Evolutionary conservation across 2,329 filamentous ascomycete genomes (phyloP), one percentile per base, ranked within the genome.

Genomic region (Ophiobolus disseminans): DNA sequence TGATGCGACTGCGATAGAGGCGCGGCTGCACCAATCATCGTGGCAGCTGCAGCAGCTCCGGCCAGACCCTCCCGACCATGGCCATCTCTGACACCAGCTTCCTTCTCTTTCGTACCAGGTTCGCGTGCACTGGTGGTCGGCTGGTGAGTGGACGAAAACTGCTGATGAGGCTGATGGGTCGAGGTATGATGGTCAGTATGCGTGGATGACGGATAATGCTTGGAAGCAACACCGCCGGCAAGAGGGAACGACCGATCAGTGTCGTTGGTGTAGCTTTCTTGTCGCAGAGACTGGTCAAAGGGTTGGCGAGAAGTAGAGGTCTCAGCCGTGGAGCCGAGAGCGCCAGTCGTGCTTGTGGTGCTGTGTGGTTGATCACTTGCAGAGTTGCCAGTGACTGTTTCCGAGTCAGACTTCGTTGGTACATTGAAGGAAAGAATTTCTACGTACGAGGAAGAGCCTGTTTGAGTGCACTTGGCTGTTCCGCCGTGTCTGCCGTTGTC

Each of bases 171-270:
- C 31, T 32, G 19, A 26, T 45, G 22, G n/a, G 31, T 17, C 23
- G 26, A 40, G 5, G 36, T 43, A 37, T 32, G 39, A 14, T 50
- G 31, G 26, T 53, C 49, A 25, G 51, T 41, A 45, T 36, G 30
- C 13, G 4, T 14, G 3, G 38, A 17, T 11, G 41, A 32, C 5
- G 42, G 9, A 20, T 26, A 14, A 31, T 43, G 40, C 44, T 23
- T 47, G 40, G 57, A 55, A 5, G 60, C 48, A 5, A 72, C 58
- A 20, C 69, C 69, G 20, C 70, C 70, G 26, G 68, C 55, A 5
- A 74, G 60, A n/a, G 72, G 72, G 50, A 74, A 74, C 1, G 63
- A 61, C 31, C 72, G 67, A 34, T 65, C 61, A 20, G 63, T 66
- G 20, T 58, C 61, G 6, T 55, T 49, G 14, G 39, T 53, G 10